Percentiles rank a stretch among this genome's conserved stretches.
Conservation (phyloP, 176 grass and related monocot species). For the Typha latifolia region DNA sequence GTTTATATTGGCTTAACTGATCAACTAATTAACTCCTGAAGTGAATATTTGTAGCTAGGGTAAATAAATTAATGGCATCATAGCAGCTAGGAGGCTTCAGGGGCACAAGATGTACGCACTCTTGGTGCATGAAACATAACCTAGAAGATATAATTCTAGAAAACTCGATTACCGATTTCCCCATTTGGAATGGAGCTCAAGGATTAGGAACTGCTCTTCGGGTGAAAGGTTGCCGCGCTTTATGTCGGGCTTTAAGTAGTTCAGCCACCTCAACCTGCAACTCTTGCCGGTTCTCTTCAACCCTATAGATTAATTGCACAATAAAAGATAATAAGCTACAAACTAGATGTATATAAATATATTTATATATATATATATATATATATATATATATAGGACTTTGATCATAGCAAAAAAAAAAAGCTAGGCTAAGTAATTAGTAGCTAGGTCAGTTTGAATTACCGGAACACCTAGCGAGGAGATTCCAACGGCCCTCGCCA, state of each 20-base stretch:
- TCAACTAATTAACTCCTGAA: too few relatives aligned
- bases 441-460: background rate
- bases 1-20: too few relatives aligned
- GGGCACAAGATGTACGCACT: too few relatives aligned
- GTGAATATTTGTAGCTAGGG: too few relatives aligned
- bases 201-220: conserved; percentile 81
- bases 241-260: conserved; percentile 90
- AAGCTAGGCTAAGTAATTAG: too few relatives aligned
- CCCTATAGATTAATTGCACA: conserved; percentile 23
- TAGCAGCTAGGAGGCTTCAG: too few relatives aligned
- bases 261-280: conserved; percentile 77
- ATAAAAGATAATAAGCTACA: background rate
- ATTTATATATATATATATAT: too few relatives aligned
- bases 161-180: conserved; percentile 44
- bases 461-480: conserved; percentile 84
- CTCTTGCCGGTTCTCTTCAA: conserved; percentile 93
- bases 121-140: too few relatives aligned
- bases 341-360: background rate
- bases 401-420: background rate
- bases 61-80: too few relatives aligned
- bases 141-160: too few relatives aligned
- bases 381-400: background rate
- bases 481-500: conserved; percentile 88
- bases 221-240: conserved; percentile 76
- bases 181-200: conserved; percentile 94